Evolutionary conservation across 805 yeast genomes (phyloP), one percentile per base, ranked within the genome.

Genomic region (Ogataea trehalophila): DNA sequence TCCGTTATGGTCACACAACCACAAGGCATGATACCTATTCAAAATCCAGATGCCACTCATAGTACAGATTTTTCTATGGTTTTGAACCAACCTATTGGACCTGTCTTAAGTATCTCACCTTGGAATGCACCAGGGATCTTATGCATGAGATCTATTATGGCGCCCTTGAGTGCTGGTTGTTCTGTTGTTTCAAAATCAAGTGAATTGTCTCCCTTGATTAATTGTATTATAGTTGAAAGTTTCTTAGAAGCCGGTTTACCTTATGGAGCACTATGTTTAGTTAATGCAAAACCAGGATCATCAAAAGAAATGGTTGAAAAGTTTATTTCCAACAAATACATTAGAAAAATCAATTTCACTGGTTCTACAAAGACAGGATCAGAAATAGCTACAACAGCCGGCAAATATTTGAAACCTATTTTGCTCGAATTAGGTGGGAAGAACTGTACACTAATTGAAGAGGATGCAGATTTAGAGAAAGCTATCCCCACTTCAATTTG

Each of bases 101-200:
- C 77, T 0, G 74, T 75, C 1, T 54, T 74, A 34, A 65, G 76
- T 16, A 69, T 75, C 2, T 63, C 77, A 2, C 72, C 80, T 0
- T 75, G 79, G 79, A 75, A 75, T 57, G 78, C 76, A 1, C 77
- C 80, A 1, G 69, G 68, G 0, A 61, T 73, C 15, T 58, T 75
- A 33, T 58, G 69, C 14, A 62, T 66, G 15, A 61, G 79, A 46
- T 60, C 75, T 2, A 63, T 75, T 3, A 50, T 64, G 16, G 73
- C 74, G 6, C 79, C 79, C 2, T 59, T 75, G 46, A 72, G 73
- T 37, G 79, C 79, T 13, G 79, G 79, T 1, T 73, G 78, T 50
- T 73, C 77, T 0, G 78, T 75, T 13, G 57, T 74, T 17, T 49
- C 67, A 35, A 74, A 73, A 48, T 60, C 76, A 1, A 60, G 72